Base-by-base conservation (phyloP, 2,329 filamentous ascomycete genomes). In the Pseudocercospora vitis region DNA sequence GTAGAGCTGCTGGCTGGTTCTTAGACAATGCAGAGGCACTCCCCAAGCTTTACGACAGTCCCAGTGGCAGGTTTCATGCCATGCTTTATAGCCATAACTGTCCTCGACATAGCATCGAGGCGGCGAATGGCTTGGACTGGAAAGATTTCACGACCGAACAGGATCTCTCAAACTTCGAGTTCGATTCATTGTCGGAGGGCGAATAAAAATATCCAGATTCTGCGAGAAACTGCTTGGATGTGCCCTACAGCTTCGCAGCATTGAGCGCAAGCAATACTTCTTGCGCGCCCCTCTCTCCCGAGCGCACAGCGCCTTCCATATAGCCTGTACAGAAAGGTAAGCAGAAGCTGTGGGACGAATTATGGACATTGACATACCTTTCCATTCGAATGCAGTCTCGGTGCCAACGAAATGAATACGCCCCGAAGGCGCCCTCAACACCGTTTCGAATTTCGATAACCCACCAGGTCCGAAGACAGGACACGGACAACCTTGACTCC, bases 261-360 rank as follows among this genome's bases (percentile, higher is more conserved):
- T 56, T 58, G 12, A 60, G 29, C n/a, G 32, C 49, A 29, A 55
- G 21, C 35, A 76, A 52, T 3, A 79, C 74, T 61, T 81, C 76
- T 29, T 64, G 63, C 0, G 78, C 78, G 1, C 71, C 80, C 11
- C 76, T 65, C 53, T 79, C 70, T 1, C 81, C 80, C 46, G 70
- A 75, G 4, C 74, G 60, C 8, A 83, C 68, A 0, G 81, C 81
- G 1, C 81, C 81, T 55, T 83, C 81, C 78, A 83, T 81, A 61
- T 82, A 82, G 0, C 80, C 80, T 42, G 21, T 24, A 14, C 21
- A 26, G 5, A n/a, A 8, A 9, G 8, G 37, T 42, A 18, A 42
- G 37, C 37, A 42, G 19, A 3, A 7, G 4, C 4, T 7, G 8
- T 12, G 4, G n/a, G 12, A 29, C 11, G 4, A 42, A 12, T 7